Conservation (phyloP, 73 alveolate species). For the Tetrahymena malaccensis region DNA sequence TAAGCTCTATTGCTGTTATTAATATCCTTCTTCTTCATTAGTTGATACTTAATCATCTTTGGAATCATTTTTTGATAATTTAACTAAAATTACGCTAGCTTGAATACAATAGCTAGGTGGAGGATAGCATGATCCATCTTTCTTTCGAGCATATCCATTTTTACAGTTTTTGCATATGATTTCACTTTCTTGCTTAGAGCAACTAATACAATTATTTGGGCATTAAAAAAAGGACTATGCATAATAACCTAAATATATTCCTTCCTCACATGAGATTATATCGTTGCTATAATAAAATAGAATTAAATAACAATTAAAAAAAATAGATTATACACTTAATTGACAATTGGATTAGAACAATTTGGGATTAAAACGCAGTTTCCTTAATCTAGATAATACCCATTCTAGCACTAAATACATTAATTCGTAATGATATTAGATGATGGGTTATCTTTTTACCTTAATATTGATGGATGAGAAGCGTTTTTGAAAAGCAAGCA, state of each 20-base stretch:
- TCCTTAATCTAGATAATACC: neutral
- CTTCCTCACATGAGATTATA: neutral
- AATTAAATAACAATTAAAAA: neutral
- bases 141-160: neutral
- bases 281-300: neutral
- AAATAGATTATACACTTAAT: neutral
- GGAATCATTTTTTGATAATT: neutral
- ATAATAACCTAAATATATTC: neutral
- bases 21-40: too few species aligned
- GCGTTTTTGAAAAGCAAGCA: neutral
- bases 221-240: neutral
- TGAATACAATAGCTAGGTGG: neutral
- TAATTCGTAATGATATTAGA: neutral
- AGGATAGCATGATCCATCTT: neutral
- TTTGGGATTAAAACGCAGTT: neutral
- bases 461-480: neutral
- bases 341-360: neutral
- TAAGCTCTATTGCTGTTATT: too few species aligned
- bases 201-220: neutral
- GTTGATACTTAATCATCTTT: neutral
- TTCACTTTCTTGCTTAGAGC: neutral
- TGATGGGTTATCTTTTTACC: neutral
- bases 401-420: neutral
- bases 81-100: neutral
- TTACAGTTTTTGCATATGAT: neutral